Evolutionary conservation across 225 moss, liverwort and hornwort genomes (phyloP).

Genomic region (Polytrichum commune): DNA sequence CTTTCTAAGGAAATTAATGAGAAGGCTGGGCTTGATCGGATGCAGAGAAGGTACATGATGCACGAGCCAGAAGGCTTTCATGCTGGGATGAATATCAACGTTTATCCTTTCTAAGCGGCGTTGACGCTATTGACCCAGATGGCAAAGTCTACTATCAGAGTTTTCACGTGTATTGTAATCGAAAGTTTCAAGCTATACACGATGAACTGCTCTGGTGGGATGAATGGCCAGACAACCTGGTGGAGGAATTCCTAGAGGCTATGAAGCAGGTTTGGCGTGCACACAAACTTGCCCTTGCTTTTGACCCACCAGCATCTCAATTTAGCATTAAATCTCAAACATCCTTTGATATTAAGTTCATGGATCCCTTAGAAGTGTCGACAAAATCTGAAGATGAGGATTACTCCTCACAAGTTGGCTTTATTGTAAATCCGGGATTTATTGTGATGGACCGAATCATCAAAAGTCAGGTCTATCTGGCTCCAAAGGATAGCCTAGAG

Average conservation of each 20-base stretch:
- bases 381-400: slow-evolving; percentile 20
- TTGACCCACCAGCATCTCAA: slow-evolving; percentile 49
- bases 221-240: slow-evolving; percentile 56
- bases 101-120: slow-evolving; percentile 39
- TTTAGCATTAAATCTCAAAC: slow-evolving; percentile 37
- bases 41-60: slow-evolving; percentile 33
- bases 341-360: slow-evolving; percentile 46
- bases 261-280: slow-evolving; percentile 64
- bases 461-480: slow-evolving; percentile 56
- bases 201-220: slow-evolving; percentile 46
- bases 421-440: slow-evolving; percentile 57
- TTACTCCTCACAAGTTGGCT: slow-evolving; percentile 34
- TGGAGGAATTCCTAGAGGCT: slow-evolving; percentile 53
- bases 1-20: neutral
- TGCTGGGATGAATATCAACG: slow-evolving; percentile 55
- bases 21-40: neutral
- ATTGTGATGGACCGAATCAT: slow-evolving; percentile 51
- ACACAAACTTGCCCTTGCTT: slow-evolving; percentile 54
- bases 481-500: slow-evolving; percentile 28
- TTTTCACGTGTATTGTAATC: slow-evolving; percentile 51
- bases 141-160: slow-evolving; percentile 39
- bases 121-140: slow-evolving; percentile 51
- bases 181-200: slow-evolving; percentile 44
- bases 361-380: slow-evolving; percentile 43
- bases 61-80: slow-evolving; percentile 30